Evolutionary conservation across 1,139 yeast genomes (phyloP).

Genomic region (Entelexis sorbosivorans): DNA sequence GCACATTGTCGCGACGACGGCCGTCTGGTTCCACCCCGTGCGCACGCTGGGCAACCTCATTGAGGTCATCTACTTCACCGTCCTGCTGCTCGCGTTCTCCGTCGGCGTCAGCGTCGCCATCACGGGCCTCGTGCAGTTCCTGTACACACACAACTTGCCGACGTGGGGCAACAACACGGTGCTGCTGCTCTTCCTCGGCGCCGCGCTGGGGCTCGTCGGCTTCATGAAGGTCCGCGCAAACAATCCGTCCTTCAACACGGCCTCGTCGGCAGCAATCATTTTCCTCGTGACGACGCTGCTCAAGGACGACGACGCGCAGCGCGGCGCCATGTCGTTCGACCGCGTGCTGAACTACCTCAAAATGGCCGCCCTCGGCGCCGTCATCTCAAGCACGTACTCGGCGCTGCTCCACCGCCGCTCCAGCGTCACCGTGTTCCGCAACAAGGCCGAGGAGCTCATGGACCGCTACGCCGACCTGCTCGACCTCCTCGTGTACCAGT

Average conservation of each 20-base stretch:
- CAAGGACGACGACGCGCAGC: constrained; percentile 64
- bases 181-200: constrained; percentile 41
- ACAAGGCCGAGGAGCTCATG: constrained; percentile 43
- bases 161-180: constrained; percentile 39
- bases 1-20: constrained; percentile 72
- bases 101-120: constrained; percentile 46
- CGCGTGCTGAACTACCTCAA: constrained; percentile 46
- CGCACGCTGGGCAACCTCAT: constrained; percentile 73
- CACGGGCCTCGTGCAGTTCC: constrained; percentile 28
- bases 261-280: constrained; percentile 68
- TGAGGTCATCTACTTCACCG: constrained; percentile 56
- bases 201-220: constrained; percentile 56
- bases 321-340: constrained; percentile 47
- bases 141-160: neutral
- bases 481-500: constrained; percentile 31
- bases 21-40: constrained; percentile 77
- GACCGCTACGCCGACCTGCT: constrained; percentile 45
- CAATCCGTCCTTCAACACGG: constrained; percentile 65
- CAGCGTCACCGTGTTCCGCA: constrained; percentile 42
- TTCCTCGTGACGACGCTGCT: constrained; percentile 60
- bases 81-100: constrained; percentile 36
- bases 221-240: constrained; percentile 57
- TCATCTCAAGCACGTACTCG: constrained; percentile 49
- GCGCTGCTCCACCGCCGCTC: constrained; percentile 53
- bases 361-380: constrained; percentile 54